Evolutionary conservation across 2,329 filamentous ascomycete genomes (phyloP), one percentile per base, ranked within the genome.

Genomic region (Cadophora gregata): DNA sequence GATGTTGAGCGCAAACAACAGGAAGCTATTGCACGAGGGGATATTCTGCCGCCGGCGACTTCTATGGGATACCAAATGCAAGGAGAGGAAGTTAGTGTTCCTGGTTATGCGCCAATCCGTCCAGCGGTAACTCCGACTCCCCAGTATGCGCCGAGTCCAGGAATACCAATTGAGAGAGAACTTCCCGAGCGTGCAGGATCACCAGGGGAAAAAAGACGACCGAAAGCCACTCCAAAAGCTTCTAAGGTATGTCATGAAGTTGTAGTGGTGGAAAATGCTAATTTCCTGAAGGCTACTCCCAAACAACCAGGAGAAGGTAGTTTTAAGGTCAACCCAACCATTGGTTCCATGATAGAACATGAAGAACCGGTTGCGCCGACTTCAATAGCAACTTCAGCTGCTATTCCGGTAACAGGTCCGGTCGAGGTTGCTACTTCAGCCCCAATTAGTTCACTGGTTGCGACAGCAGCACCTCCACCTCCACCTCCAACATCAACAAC

Each of bases 1-100:
- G 74, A 75, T 48, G 62, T 75, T 25, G 73, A 75, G 63, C 65
- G 67, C n/a, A 67, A 70, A 25, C 69, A 73, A 38, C 64, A 61
- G 59, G 73, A 74, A 53, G 71, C 72, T 45, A 71, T 76, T 33
- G 69, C 67, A 27, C 66, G 73, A 47, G 74, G 75, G 21, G 73
- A 76, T 48, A 59, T 74, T 9, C 42, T 76, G 53, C 67, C 69
- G 42, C 68, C 74, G n/a, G 48, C 65, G n/a, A 62, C 61, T 36
- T 55, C 56, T 7, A 65, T 64, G 50, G 56, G 62, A 38, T 31
- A 51, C 24, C 27, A 67, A 21, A 59, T 45, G 21, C 56, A 59
- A n/a, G 67, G 59, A 59, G 68, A 71, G 31, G 59, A 67, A 29
- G 65, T 64, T 59, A 42, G 62, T 38, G 36, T 56, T 51, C 65